Base-by-base conservation (phyloP, 208 protist genomes). In the Leishmania arabica region DNA sequence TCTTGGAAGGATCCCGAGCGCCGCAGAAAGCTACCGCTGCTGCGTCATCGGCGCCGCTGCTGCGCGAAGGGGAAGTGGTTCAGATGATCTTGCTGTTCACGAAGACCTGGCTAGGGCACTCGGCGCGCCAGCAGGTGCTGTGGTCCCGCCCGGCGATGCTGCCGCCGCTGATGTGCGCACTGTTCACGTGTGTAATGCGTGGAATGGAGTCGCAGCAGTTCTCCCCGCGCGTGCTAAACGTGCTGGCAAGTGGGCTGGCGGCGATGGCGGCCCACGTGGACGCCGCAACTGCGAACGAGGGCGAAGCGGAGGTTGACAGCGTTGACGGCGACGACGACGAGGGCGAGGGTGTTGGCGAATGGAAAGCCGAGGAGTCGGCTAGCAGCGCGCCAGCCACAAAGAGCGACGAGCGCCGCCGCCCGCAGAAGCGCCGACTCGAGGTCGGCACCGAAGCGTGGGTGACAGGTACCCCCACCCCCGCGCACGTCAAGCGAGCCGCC, bases 111-210 rank as follows among this genome's bases (percentile, higher is more conserved):
- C 72, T 82, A 74, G 56, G 78, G 3, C 54, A 66, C 17, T 69
- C 56, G 0, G 21, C 64, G 45, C 76, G 51, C 49, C 82, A 82
- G 72, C 82, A 77, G 78, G 65, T 93, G 40, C 83, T 95, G 31
- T 96, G 93, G 92, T 80, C 80, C 9, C 86, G 88, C 1, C 79
- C 89, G 0, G 83, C 86, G 45, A 78, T 91, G 62, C 65, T 96
- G 76, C 91, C 93, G 27, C 62, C 73, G 31, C 54, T 94, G 47
- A 58, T 96, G 56, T 89, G 80, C 60, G 62, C 86, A 2, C 71
- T 95, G 24, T 88, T 94, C 62, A 77, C 83, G 34, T 79, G 75
- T 27, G 85, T 92, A 37, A 85, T 96, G 78, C 75, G 83, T 1
- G 89, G 90, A n/a, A 84, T 94, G 42, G 81, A 78, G 40, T 24